Base-by-base conservation (phyloP, 805 yeast genomes). In the Kodamaea leandrae region DNA sequence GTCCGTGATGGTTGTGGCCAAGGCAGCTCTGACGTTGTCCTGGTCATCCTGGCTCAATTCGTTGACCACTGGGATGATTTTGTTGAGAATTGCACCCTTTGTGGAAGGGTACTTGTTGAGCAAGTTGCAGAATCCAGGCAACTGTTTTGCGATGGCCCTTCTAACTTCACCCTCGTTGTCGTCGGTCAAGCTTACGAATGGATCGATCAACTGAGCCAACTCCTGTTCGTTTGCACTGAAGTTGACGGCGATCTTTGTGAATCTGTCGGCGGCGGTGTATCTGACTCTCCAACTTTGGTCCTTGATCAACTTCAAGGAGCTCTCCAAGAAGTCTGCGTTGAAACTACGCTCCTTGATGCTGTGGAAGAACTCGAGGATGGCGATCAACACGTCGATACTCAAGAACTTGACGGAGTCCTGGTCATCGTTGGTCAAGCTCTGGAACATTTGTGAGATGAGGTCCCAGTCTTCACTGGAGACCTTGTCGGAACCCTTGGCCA, bases 211-310 rank as follows among this genome's bases (percentile, higher is more conserved):
- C 54, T 82, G 71, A 49, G 66, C 68, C 43, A 78, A 70, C 49
- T 80, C 83, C 21, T 71, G 66, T 28, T 75, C 78, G 37, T 77
- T 72, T 46, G 74, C 71, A 51, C 72, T 71, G 55, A 90, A 82
- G 49, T 79, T 80, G 13, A 66, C 52, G 2, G 95, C 87, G 45
- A 93, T 76, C 47, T 72, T 70, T 52, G 82, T 86, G 57, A 89
- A 90, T 54, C 89, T 77, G 60, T 91, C 97, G n/a, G 97, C 96
- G 24, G 96, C 95, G 82, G 93, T 89, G 66, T 91, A 93, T 57
- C 99, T 82, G 43, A 93, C 98, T 64, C 99, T 82, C 99, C 99
- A 93, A 57, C 95, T 84, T 64, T 86, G 88, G 67, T 93, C 99
- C 49, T 74, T 77, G 44, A 87, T 82, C 50, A 93, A 73, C 49